Percentiles rank a stretch among this genome's conserved stretches.
Evolutionary conservation across 257 asterid genomes (phyloP).

Genomic region (Gentiana straminea): DNA sequence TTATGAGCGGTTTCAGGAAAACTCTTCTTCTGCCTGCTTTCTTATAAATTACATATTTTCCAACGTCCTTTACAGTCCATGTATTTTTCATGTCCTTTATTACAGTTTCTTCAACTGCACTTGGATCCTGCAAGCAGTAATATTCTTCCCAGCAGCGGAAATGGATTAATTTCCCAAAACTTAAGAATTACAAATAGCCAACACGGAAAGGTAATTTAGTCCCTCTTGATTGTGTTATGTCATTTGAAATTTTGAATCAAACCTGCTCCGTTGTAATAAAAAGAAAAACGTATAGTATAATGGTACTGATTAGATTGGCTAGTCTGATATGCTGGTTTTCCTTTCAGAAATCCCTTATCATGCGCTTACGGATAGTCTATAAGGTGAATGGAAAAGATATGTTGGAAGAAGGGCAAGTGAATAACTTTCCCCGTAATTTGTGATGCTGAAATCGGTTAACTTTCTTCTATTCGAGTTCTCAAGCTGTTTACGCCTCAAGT

Average conservation of each 20-base stretch:
- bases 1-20: too few species aligned
- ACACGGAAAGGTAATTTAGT: conserved; percentile 71
- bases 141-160: conserved; percentile 61
- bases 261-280: too few species aligned
- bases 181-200: conserved; percentile 74
- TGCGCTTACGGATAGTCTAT: conserved; percentile 79
- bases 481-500: conserved; percentile 16
- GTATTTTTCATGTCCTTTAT: not conserved
- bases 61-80: too few species aligned
- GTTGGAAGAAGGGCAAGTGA: conserved; percentile 90
- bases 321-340: conserved; percentile 9
- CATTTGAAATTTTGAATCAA: too few species aligned
- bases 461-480: not conserved
- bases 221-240: not conserved
- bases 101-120: conserved; percentile 92
- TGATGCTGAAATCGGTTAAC: conserved; percentile 15
- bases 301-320: conserved; percentile 2
- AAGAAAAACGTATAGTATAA: too few species aligned
- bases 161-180: conserved; percentile 64
- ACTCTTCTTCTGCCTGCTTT: too few species aligned
- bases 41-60: too few species aligned
- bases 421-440: conserved; percentile 68
- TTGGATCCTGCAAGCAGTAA: conserved; percentile 90
- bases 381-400: conserved; percentile 60
- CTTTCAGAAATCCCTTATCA: conserved; percentile 79